Base-by-base conservation (phyloP, 23 red algal species). In the Gracilaria gracilis region DNA sequence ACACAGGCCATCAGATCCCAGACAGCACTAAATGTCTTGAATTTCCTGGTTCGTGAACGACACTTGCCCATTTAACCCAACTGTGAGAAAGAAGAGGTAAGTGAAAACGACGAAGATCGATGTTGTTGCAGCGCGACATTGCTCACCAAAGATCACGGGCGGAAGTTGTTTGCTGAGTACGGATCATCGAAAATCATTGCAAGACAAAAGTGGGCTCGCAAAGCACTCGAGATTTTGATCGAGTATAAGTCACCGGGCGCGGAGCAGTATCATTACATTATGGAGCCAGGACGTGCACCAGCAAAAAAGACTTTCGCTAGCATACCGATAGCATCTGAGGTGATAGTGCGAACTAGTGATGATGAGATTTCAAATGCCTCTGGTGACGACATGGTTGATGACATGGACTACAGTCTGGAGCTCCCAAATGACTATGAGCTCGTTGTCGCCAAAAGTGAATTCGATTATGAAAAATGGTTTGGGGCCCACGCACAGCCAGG, bases 371-470 rank as follows among this genome's bases (percentile, higher is more conserved):
- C 39, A 1, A 27, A 50, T 77, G 72, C 20, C 27, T 50, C 72
- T 2, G 50, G 72, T n/a, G 42, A 77, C 27, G 72, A 77, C 50
- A 46, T 77, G 27, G 72, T 77, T 51, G 72, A 77, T 40, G 42
- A 51, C 40, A 77, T 51, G 72, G 72, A 51, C 34, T 51, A 44
- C 21, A 77, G 19, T 14, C 39, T 77, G 21, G 39, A 48, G 46
- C 72, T 77, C 15, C 72, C 72, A 28, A 77, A n/a, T 37, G 72
- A 77, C 27, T 50, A 77, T 50, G 72, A 77, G 25, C 72, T 77
- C 6, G 72, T 77, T 50, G 24, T 77, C 7, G 72, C 72, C 23
- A 51, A 77, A 51, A 77, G 40, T 13, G 72, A 77, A 27, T 12
- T 34, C 42, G 72, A 77, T 28, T 77, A 42, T 25, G 38, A 49